These are phyloP conservation scores for Eucalyptus fibrosa DNA, from an alignment of 345 rosid species.

Conservation along the genomic window DNA sequence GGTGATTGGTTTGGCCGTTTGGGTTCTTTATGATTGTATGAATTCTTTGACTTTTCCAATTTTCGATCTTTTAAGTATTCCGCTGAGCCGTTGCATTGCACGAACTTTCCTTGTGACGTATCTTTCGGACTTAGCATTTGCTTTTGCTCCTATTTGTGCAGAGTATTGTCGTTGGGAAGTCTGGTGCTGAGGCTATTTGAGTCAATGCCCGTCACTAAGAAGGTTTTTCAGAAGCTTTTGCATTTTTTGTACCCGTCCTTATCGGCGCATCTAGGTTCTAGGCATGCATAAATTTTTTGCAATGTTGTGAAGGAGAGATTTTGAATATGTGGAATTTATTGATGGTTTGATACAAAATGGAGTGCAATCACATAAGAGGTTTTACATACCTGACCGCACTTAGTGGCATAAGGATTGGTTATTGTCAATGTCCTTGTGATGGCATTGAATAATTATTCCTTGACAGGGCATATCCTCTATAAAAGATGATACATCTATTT, in stretches of 20 bases:
- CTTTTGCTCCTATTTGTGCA: not conserved
- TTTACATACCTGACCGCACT: not conserved
- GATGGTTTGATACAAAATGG: not conserved
- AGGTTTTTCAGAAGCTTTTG: not conserved
- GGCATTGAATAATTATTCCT: not conserved
- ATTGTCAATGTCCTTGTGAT: not conserved
- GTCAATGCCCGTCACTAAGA: conserved; percentile 11
- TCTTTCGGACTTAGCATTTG: not conserved
- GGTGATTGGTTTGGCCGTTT: not conserved
- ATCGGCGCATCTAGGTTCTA: not conserved
- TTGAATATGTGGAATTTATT: not conserved
- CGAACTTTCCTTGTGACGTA: not conserved
- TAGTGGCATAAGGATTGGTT: not conserved
- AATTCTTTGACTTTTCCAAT: not conserved
- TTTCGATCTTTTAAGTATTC: not conserved
- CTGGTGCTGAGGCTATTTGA: not conserved
- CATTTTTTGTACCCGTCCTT: not conserved
- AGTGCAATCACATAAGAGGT: not conserved
- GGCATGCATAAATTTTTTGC: not conserved
- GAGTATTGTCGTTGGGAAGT: not conserved
- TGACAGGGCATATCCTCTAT: not conserved
- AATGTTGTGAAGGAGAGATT: not conserved
- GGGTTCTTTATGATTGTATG: not conserved
- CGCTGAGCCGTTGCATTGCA: not conserved
- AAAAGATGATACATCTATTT: not conserved